phyloP scores from a whole-genome alignment of 257 asterid genomes.

The Fraxinus cuspidata region DNA sequence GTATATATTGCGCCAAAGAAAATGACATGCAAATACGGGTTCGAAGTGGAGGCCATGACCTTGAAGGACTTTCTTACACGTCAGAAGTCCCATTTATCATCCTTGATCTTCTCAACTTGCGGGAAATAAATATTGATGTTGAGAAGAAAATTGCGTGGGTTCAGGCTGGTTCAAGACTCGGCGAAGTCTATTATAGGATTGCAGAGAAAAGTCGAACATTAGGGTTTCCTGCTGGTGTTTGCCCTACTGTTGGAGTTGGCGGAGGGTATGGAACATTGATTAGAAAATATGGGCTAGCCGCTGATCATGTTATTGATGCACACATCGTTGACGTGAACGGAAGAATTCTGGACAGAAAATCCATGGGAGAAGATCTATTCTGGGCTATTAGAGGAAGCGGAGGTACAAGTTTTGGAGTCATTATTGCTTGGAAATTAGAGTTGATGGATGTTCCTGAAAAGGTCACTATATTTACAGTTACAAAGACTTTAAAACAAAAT shows the following conservation, averaged over 20 bases:
- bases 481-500: slow-evolving; percentile 22
- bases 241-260: slow-evolving; percentile 43
- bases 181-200: slow-evolving; percentile 35
- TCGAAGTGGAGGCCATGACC: slow-evolving; percentile 49
- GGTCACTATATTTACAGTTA: slow-evolving; percentile 38
- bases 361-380: slow-evolving; percentile 45
- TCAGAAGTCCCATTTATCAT: slow-evolving; percentile 27
- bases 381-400: slow-evolving; percentile 45
- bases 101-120: slow-evolving; percentile 37
- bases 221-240: slow-evolving; percentile 40
- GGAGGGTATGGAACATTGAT: slow-evolving; percentile 42
- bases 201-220: slow-evolving; percentile 30
- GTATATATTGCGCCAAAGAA: slow-evolving; percentile 29
- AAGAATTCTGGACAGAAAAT: slow-evolving; percentile 29
- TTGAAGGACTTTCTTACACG: slow-evolving; percentile 39
- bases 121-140: slow-evolving; percentile 24
- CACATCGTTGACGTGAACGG: slow-evolving; percentile 34
- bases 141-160: slow-evolving; percentile 38
- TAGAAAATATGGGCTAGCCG: slow-evolving; percentile 40
- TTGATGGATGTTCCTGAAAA: slow-evolving; percentile 38
- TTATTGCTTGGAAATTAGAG: slow-evolving; percentile 33
- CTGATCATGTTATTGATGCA: slow-evolving; percentile 41
- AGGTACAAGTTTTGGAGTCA: slow-evolving; percentile 44
- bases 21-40: slow-evolving; percentile 29
- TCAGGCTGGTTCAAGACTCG: slow-evolving; percentile 34